Percentiles rank a stretch among this genome's conserved stretches.
Conservation (phyloP, 257 asterid genomes). For the Echium plantagineum region DNA sequence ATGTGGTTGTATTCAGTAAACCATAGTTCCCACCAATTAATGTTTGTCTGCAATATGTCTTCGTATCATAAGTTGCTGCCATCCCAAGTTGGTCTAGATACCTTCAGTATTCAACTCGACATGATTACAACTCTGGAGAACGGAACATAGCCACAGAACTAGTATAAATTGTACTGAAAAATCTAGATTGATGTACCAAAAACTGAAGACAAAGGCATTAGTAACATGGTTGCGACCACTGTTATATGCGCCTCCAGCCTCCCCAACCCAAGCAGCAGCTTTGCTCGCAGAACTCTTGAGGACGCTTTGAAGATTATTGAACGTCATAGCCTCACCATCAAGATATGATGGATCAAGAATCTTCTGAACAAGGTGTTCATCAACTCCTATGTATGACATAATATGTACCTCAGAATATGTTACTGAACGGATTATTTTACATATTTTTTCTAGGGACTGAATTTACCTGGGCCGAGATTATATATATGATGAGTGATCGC, state of each 20-base stretch:
- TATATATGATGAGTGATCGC: constrained; percentile 59
- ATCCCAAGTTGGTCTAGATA: constrained; percentile 75
- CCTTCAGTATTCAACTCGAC: constrained; percentile 26
- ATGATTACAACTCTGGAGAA: not conserved
- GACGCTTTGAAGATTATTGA: constrained; percentile 22
- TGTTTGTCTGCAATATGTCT: constrained; percentile 71
- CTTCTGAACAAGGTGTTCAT: constrained; percentile 44
- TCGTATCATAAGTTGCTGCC: constrained; percentile 50
- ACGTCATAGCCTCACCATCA: constrained; percentile 32
- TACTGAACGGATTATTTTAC: too few species aligned
- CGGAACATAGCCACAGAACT: not conserved
- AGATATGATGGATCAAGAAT: constrained; percentile 59
- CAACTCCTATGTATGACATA: constrained; percentile 34
- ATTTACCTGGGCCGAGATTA: constrained; percentile 65
- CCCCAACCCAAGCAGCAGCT: constrained; percentile 71
- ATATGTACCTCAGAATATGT: not conserved
- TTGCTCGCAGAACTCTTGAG: constrained; percentile 31
- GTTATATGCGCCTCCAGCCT: constrained; percentile 68
- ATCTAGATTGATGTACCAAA: constrained; percentile 39
- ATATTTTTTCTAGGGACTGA: not conserved
- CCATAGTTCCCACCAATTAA: constrained; percentile 87
- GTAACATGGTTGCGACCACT: constrained; percentile 68
- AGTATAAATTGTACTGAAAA: not conserved
- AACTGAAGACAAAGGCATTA: constrained; percentile 59
- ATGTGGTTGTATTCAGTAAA: constrained; percentile 57